These are phyloP conservation scores for Coccomyxa sp. DNA, from an alignment of 139 green algal species.

Conservation along the genomic window DNA sequence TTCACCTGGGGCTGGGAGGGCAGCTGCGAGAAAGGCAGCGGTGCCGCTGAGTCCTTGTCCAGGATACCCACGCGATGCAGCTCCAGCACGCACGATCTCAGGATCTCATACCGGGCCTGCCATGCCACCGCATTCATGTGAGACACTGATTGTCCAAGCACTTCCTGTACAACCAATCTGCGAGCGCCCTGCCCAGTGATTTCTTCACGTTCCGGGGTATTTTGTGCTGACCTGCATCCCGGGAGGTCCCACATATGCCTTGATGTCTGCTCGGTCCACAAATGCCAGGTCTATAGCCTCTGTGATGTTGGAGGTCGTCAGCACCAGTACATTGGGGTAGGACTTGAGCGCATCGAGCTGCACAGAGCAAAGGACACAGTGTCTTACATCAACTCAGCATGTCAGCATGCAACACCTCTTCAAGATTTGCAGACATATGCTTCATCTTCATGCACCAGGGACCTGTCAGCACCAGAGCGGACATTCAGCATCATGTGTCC, in stretches of 20 bases:
- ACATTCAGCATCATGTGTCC: too few relatives aligned
- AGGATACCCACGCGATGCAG: constrained; percentile 56
- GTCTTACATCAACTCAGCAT: background rate
- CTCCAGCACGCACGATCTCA: constrained; percentile 60
- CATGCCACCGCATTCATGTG: background rate
- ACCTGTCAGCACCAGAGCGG: too few relatives aligned
- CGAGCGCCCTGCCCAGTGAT: background rate
- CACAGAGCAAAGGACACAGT: background rate
- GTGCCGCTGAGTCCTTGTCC: background rate
- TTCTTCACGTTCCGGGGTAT: too few relatives aligned
- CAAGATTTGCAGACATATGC: background rate
- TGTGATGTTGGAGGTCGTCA: constrained; percentile 88
- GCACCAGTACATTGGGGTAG: constrained; percentile 82
- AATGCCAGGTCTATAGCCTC: constrained; percentile 89
- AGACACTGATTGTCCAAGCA: too few relatives aligned
- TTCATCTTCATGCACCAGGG: too few relatives aligned
- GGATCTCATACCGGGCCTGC: constrained; percentile 68
- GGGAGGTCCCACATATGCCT: constrained; percentile 85
- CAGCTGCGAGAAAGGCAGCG: constrained; percentile 19
- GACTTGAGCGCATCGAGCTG: constrained; percentile 84
- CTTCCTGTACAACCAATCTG: background rate
- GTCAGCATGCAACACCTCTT: background rate
- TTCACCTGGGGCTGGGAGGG: too few relatives aligned
- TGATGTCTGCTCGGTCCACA: constrained; percentile 97
- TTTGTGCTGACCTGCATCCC: constrained; percentile 11